These are phyloP conservation scores for Spathaspora sp. DNA, from an alignment of 805 yeast species.

Conservation along the genomic window DNA sequence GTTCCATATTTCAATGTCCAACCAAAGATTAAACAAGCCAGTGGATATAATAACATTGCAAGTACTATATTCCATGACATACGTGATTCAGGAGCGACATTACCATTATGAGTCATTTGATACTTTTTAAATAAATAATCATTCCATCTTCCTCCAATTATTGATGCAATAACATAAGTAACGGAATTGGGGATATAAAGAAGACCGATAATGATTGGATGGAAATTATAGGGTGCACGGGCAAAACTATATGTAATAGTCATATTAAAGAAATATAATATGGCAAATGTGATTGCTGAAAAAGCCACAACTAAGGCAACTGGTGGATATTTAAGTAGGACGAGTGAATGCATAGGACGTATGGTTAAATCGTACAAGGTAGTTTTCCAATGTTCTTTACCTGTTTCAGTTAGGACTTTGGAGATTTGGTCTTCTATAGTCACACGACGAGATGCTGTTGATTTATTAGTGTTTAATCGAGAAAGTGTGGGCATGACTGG, in stretches of 20 bases:
- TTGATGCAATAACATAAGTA: conserved; percentile 68
- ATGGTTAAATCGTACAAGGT: conserved; percentile 45
- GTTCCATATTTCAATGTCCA: conserved; percentile 70
- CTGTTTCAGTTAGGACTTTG: conserved; percentile 5
- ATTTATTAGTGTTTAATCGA: conserved; percentile 30
- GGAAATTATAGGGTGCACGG: conserved; percentile 65
- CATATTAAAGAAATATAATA: conserved; percentile 71
- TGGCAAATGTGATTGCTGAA: conserved; percentile 69
- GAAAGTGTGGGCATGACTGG: conserved; percentile 36
- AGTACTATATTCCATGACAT: conserved; percentile 68
- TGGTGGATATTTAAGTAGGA: conserved; percentile 68
- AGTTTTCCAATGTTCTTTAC: conserved; percentile 11
- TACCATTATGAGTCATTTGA: conserved; percentile 53
- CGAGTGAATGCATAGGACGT: conserved; percentile 60
- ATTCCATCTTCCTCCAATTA: conserved; percentile 80
- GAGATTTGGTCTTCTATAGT: conserved; percentile 18
- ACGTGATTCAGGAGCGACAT: conserved; percentile 71
- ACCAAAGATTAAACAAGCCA: conserved; percentile 70
- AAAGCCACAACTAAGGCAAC: conserved; percentile 62
- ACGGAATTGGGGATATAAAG: conserved; percentile 82
- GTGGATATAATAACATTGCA: conserved; percentile 62
- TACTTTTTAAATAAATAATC: conserved; percentile 54
- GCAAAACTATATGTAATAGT: conserved; percentile 63
- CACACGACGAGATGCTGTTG: conserved; percentile 26
- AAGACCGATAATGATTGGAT: conserved; percentile 63